Base-by-base conservation (phyloP, 352 stramenopile genomes). In the Phytophthora litchii region DNA sequence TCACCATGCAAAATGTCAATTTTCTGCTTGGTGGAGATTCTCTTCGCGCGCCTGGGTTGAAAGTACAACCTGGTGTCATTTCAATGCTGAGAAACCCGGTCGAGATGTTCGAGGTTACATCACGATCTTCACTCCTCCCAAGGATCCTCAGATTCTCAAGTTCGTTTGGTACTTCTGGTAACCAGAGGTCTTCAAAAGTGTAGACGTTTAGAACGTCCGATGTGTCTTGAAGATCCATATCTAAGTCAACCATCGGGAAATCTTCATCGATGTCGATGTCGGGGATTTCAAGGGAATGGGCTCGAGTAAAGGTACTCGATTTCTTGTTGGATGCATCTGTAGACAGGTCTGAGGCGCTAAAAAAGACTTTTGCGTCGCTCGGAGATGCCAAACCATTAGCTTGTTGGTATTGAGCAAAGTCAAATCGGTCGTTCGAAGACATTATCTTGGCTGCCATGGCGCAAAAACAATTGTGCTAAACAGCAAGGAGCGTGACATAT, bases 201-300 rank as follows among this genome's bases (percentile, higher is more conserved):
- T 11, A 7, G 19, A 31, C 19, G 38, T 12, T n/a, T 31, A 17
- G 19, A 13, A 19, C 10, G 29, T 11, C 29, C 3, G 29, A 2
- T 9, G 29, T 34, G 38, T 31, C 17, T 37, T 57, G 37, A 23
- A 34, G 27, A 11, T 57, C 49, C 2, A 34, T 3, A 17, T 57
- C 37, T 5, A 17, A 32, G 23, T 57, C 25, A 16, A 21, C 11
- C 25, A 31, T 44, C 7, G 13, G 2, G n/a, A 34, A 9, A 19
- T 32, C 37, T 21, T 42, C 40, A 19, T 40, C 16, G 7, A 12
- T 8, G 25, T 31, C 25, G 25, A 3, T 34, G 17, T 34, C 49
- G 5, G 49, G 49, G 4, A 57, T 57, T 42, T 57, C 49, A 7
- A 57, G 38, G 2, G 49, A 57, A 32, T 57, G 49, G 8, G 49